Base-by-base conservation (phyloP, 2,329 filamentous ascomycete species). In the Aureobasidium sp. region DNA sequence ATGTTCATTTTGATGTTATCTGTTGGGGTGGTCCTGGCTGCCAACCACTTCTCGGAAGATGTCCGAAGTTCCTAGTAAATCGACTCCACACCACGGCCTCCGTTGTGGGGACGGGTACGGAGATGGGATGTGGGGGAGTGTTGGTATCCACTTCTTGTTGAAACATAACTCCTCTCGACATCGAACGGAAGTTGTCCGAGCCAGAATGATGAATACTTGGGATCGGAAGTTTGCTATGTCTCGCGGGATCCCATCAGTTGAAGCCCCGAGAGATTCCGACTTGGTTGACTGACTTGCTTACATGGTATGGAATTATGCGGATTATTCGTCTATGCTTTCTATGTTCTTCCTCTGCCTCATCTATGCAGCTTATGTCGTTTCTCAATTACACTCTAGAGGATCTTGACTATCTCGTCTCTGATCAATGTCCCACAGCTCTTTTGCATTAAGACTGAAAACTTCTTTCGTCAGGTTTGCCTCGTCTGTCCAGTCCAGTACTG, bases 371-470 rank as follows among this genome's bases (percentile, higher is more conserved):
- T 16, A 2, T n/a, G 21, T 13, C 27, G 5, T 37, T 2, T 21
- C 21, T 51, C 32, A 51, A 39, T 37, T 9, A 27, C 49, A 51
- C 2, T 51, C 27, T 5, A 51, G n/a, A 16, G 49, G 49, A 27
- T 51, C 49, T 21, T 51, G 49, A 21, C 49, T 51, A 27, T 51
- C 34, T 14, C 49, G 49, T 32, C 49, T 51, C 21, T 51, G 49
- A 14, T 51, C 49, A 41, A 54, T 42, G 21, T 59, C 73, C 71
- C 77, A 79, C 61, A 86, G 68, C 44, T 78, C 75, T 66, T 84
- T 78, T 0, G 83, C 81, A 66, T 86, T 86, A n/a, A 71, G 72
- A 49, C 77, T 76, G 65, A 86, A 84, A 0, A 87, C 68, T 57
- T 81, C 75, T 29, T 59, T 44, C 2, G 83, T 68, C 10, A 71